Evolutionary conservation across 2,329 filamentous ascomycete species (phyloP).

Genomic region (Calycina herbarum): DNA sequence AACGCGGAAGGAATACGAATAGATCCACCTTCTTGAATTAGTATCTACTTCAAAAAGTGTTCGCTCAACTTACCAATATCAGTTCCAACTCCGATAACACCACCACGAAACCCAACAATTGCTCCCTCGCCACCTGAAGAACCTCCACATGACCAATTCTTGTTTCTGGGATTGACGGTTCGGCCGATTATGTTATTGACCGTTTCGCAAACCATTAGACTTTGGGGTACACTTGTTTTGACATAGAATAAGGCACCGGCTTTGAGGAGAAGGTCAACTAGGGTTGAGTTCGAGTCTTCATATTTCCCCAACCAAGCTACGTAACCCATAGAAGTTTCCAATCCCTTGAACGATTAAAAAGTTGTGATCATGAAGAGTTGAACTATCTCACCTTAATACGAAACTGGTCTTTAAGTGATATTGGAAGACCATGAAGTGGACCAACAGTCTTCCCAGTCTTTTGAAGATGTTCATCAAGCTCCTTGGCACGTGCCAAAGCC

Average conservation of each 20-base stretch:
- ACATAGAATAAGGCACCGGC: conserved; percentile 80
- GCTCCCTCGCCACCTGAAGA: conserved; percentile 37
- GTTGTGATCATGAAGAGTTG: neutral
- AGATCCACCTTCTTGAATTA: conserved; percentile 27
- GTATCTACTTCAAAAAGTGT: no score
- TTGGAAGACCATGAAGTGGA: conserved; percentile 61
- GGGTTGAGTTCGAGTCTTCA: conserved; percentile 62
- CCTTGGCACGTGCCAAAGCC: conserved; percentile 45
- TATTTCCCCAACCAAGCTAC: conserved; percentile 82
- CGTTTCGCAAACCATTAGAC: conserved; percentile 39
- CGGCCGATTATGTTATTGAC: conserved; percentile 45
- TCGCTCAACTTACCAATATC: conserved; percentile 27
- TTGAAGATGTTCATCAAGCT: conserved; percentile 47
- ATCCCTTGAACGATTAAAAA: conserved; percentile 36
- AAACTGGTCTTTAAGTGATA: conserved; percentile 62
- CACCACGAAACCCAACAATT: conserved; percentile 31
- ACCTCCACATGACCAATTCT: conserved; percentile 33
- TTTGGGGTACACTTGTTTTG: conserved; percentile 78
- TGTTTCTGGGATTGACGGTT: conserved; percentile 41
- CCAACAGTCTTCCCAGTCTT: conserved; percentile 47
- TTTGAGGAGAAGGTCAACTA: conserved; percentile 62
- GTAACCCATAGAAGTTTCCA: conserved; percentile 57
- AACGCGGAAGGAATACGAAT: conserved; percentile 40
- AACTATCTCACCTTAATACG: conserved; percentile 48
- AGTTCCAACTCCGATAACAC: conserved; percentile 33